phyloP scores from a whole-genome alignment of 129 eudicot genomes.

The Oenanthe sinensis region DNA sequence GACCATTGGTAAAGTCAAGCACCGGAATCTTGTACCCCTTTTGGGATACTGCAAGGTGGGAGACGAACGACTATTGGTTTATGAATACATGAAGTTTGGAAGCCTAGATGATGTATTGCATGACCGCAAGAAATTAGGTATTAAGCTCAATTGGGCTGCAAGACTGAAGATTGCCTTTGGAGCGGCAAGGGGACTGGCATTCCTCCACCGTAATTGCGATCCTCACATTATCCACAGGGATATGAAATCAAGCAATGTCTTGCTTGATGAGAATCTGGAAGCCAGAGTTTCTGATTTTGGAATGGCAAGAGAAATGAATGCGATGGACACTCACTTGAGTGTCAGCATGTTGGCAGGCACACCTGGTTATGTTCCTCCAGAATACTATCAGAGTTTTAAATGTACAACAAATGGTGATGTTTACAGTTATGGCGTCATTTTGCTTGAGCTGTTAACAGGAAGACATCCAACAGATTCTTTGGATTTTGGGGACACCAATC shows the following conservation, averaged over 20 bases:
- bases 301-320: conserved; percentile 87
- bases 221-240: too few species aligned
- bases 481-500: conserved; percentile 88
- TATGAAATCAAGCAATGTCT: too few species aligned
- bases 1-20: conserved; percentile 86
- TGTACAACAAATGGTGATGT: conserved; percentile 93
- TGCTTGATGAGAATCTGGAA: conserved; percentile 71
- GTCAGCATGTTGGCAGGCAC: conserved; percentile 96
- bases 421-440: conserved; percentile 82
- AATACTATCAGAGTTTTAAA: conserved; percentile 85
- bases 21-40: conserved; percentile 79
- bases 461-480: conserved; percentile 75
- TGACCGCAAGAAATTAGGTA: conserved; percentile 46
- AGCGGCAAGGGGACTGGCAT: conserved; percentile 83
- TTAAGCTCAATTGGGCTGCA: conserved; percentile 61
- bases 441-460: conserved; percentile 87
- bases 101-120: conserved; percentile 84
- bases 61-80: conserved; percentile 74
- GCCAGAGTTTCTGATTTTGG: conserved; percentile 95
- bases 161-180: conserved; percentile 84
- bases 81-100: conserved; percentile 92
- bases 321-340: conserved; percentile 88
- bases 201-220: conserved; percentile 86
- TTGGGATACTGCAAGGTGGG: conserved; percentile 92
- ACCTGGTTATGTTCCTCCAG: conserved; percentile 95